A percentile compares a stretch with the other conserved stretches of the same genome.
Conservation (phyloP, 345 rosid species). For the Eucalyptus caleyi region DNA sequence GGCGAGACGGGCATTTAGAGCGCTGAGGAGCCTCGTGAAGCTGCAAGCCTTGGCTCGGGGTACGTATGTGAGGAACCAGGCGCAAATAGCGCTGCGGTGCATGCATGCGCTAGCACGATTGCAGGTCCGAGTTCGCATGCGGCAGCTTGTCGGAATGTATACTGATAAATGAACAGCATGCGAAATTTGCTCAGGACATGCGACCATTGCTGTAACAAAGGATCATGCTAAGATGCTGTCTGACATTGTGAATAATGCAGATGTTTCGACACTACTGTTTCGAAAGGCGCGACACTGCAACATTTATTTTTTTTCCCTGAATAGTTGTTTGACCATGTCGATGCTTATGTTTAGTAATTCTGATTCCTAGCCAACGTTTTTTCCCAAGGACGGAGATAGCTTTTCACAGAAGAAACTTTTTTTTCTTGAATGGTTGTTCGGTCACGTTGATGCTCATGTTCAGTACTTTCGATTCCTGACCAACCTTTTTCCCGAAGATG, state of each 20-base stretch:
- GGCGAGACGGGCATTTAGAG: constrained; percentile 70
- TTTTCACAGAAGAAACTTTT: neutral
- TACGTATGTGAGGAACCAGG: constrained; percentile 47
- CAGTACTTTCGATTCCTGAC: neutral
- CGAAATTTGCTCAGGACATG: neutral
- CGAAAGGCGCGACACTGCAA: neutral
- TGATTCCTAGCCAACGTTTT: neutral
- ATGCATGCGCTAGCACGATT: constrained; percentile 72
- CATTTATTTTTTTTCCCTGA: neutral
- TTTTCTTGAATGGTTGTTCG: neutral
- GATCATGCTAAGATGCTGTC: neutral
- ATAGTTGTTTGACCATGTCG: neutral
- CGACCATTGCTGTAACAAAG: neutral
- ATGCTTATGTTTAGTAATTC: neutral
- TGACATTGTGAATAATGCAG: neutral
- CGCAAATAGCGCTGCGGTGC: constrained; percentile 54
- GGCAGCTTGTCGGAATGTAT: constrained; percentile 38
- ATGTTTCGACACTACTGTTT: neutral
- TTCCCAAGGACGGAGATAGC: neutral
- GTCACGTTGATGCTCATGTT: neutral
- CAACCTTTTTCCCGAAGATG: neutral
- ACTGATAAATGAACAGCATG: neutral
- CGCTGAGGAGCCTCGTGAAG: constrained; percentile 75
- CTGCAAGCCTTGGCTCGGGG: constrained; percentile 77
- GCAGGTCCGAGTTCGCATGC: constrained; percentile 66